Evolutionary conservation across 768 basidiomycete genomes (phyloP).

Genomic region (Serpula lacrymans): DNA sequence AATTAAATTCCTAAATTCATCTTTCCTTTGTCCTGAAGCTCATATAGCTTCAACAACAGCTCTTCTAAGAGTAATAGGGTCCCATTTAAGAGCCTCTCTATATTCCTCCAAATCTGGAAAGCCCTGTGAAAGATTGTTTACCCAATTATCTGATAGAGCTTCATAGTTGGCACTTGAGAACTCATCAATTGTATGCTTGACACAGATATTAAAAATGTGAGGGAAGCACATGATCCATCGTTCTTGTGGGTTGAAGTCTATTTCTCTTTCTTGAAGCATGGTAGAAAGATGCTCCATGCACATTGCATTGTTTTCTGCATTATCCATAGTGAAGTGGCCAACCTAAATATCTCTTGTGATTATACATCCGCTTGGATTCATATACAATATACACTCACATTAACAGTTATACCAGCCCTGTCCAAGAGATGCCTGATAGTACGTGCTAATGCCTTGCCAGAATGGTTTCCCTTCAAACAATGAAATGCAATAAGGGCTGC

Average conservation of each 20-base stretch:
- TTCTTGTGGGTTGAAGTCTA: slow-evolving; percentile 8
- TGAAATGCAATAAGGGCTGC: slow-evolving; percentile 13
- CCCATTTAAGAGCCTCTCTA: not conserved
- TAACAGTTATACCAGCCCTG: not conserved
- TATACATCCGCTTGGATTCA: no score
- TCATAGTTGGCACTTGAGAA: slow-evolving; percentile 1
- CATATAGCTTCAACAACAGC: not conserved
- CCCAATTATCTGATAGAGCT: not conserved
- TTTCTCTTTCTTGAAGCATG: slow-evolving; percentile 1
- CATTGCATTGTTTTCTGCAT: slow-evolving; percentile 14
- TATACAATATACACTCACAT: no score
- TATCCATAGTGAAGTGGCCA: slow-evolving; percentile 10
- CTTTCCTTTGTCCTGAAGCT: not conserved
- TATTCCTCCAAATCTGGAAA: no score
- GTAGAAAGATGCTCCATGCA: slow-evolving; percentile 4
- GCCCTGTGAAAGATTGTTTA: no score
- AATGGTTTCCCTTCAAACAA: slow-evolving; percentile 11
- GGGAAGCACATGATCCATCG: slow-evolving; percentile 16
- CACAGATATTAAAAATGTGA: slow-evolving; percentile 17
- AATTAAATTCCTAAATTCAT: slow-evolving; percentile 1
- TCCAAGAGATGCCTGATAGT: slow-evolving; percentile 1
- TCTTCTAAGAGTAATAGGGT: not conserved
- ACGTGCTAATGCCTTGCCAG: slow-evolving; percentile 2
- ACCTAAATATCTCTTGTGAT: slow-evolving; percentile 5
- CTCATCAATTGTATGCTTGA: slow-evolving; percentile 7